Conservation (phyloP, 148 eudicot genomes). For the Salicornia ramosissima region DNA sequence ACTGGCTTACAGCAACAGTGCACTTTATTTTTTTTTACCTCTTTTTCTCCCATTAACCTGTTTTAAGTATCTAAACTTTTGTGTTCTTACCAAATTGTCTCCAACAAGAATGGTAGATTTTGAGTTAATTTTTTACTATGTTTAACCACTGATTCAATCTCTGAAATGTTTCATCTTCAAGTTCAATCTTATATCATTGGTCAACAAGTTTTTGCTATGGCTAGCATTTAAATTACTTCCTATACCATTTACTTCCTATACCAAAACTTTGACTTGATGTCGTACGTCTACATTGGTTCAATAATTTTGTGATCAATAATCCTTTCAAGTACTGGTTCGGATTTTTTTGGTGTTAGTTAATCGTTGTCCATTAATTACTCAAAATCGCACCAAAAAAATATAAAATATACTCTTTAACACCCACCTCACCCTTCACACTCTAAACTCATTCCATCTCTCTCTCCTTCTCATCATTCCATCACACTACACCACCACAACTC, state of each 20-base stretch:
- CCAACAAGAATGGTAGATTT: conserved; percentile 22
- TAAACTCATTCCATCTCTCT: too few species aligned
- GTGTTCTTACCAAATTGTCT: conserved; percentile 28
- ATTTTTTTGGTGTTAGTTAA: too few species aligned
- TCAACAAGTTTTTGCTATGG: neutral
- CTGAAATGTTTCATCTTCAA: conserved; percentile 18
- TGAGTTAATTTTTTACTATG: conserved; percentile 11
- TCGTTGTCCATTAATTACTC: too few species aligned
- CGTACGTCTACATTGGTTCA: neutral
- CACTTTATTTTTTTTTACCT: neutral
- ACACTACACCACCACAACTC: too few species aligned
- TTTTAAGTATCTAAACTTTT: conserved; percentile 11
- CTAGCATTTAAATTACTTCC: neutral
- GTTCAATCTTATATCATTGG: neutral
- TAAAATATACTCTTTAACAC: too few species aligned
- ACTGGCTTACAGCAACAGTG: neutral
- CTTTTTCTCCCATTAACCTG: neutral
- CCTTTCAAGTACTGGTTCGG: too few species aligned
- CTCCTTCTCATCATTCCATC: too few species aligned
- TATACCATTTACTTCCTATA: too few species aligned
- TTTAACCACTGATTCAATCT: neutral
- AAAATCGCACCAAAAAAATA: too few species aligned
- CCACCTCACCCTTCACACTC: too few species aligned
- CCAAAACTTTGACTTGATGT: too few species aligned
- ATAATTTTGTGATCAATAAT: neutral